Percentiles rank a stretch among this genome's conserved stretches.
Evolutionary conservation across 768 basidiomycete species (phyloP).

Genomic region (Boletus eberwhitei): DNA sequence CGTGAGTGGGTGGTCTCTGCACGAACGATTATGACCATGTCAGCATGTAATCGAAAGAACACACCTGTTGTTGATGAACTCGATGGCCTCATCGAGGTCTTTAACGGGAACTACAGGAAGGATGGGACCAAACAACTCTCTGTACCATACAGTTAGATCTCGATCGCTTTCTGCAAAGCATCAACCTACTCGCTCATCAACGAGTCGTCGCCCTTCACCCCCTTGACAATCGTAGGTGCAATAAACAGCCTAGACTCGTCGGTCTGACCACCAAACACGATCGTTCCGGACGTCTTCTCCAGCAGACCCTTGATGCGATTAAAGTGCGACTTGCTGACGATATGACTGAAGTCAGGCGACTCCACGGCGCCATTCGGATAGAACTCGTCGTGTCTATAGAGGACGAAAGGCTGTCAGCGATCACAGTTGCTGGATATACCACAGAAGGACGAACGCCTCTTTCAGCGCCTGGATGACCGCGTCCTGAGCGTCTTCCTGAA

Average conservation of each 20-base stretch:
- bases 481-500: conserved; percentile 41
- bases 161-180: background rate
- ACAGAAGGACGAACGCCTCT: conserved; percentile 35
- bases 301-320: conserved; percentile 59
- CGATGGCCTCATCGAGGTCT: conserved; percentile 67
- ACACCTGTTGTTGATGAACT: conserved; percentile 59
- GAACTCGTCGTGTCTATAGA: conserved; percentile 24
- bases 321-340: conserved; percentile 54
- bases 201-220: conserved; percentile 61
- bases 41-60: conserved; percentile 10
- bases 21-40: background rate
- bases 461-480: conserved; percentile 39
- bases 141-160: conserved; percentile 24
- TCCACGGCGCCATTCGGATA: conserved; percentile 43
- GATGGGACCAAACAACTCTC: conserved; percentile 84
- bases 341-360: conserved; percentile 46
- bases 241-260: conserved; percentile 60
- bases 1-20: conserved; percentile 68
- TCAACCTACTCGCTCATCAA: conserved; percentile 69
- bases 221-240: conserved; percentile 68
- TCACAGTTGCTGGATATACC: background rate
- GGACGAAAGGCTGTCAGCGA: background rate
- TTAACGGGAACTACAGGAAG: conserved; percentile 72
- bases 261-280: conserved; percentile 62
- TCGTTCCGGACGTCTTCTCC: conserved; percentile 61